Percentiles rank a stretch among this genome's conserved stretches.
Conservation (phyloP, 2,329 filamentous ascomycete genomes). For the Pseudocercospora pini-densiflorae region DNA sequence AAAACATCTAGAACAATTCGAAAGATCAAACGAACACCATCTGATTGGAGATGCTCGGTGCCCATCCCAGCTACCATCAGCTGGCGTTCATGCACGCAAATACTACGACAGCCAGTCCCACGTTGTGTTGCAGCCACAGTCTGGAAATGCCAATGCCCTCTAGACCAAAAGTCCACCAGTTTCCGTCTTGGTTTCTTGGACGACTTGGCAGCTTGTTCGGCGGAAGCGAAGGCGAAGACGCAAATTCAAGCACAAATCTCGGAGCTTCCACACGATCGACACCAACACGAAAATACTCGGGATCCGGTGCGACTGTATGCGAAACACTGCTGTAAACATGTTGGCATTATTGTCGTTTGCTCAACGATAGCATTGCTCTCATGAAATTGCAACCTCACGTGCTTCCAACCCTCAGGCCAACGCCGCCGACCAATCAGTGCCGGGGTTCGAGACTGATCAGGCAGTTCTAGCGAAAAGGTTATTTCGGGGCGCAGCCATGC, state of each 20-base stretch:
- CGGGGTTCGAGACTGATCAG: neutral
- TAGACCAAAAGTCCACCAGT: neutral
- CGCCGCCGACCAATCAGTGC: neutral
- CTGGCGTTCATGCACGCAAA: neutral
- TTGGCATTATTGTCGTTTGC: neutral
- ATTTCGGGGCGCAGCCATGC: neutral
- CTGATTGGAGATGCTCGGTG: neutral
- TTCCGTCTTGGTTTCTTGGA: constrained; percentile 2
- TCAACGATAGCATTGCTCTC: neutral
- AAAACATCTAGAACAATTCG: constrained; percentile 1
- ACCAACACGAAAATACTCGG: neutral
- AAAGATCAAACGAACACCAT: neutral
- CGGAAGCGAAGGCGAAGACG: neutral
- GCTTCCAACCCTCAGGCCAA: neutral
- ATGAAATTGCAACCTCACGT: neutral
- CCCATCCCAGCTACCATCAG: neutral
- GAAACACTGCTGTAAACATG: neutral
- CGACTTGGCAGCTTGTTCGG: constrained; percentile 1
- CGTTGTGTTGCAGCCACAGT: neutral
- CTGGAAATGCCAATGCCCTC: neutral
- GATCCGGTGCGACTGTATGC: neutral
- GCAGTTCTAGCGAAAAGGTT: neutral
- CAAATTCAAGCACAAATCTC: neutral
- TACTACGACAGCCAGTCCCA: neutral
- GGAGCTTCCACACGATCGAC: neutral